Evolutionary conservation across 768 basidiomycete genomes (phyloP).

Genomic region (Pleurotus djamor): DNA sequence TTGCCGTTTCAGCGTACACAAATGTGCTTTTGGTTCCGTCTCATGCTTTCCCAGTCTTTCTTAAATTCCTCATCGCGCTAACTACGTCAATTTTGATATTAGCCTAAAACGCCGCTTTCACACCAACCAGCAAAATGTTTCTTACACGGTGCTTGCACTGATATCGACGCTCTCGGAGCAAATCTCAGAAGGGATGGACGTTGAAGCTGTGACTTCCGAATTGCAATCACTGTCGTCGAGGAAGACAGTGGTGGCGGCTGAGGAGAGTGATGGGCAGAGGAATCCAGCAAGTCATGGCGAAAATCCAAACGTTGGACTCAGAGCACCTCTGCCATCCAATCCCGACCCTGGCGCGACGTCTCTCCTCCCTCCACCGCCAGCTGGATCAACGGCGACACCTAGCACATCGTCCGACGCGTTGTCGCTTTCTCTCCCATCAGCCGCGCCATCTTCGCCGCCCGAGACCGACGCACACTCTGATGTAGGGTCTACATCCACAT

Average conservation of each 20-base stretch:
- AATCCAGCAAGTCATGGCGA: neutral
- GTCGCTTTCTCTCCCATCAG: neutral
- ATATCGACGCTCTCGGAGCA: constrained; percentile 48
- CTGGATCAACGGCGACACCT: neutral
- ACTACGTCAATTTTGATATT: neutral
- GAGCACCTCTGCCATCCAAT: constrained; percentile 15
- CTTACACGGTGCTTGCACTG: constrained; percentile 66
- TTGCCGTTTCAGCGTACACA: neutral
- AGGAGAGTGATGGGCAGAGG: neutral
- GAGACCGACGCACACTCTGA: constrained; percentile 19
- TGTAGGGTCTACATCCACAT: constrained; percentile 35
- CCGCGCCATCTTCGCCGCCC: constrained; percentile 2
- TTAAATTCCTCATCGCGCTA: neutral
- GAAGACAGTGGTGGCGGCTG: constrained; percentile 4
- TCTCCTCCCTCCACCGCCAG: neutral
- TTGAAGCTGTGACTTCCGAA: constrained; percentile 56
- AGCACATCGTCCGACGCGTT: neutral
- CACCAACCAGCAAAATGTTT: constrained; percentile 74
- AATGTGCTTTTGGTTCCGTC: neutral
- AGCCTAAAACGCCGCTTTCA: constrained; percentile 74
- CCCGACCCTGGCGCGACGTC: constrained; percentile 2
- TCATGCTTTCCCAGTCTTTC: neutral
- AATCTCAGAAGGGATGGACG: constrained; percentile 59
- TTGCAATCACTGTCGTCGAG: constrained; percentile 25
- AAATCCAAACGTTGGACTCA: neutral